A percentile compares a stretch with the other conserved stretches of the same genome.
phyloP scores from a whole-genome alignment of 1,284 basidiomycete genomes.

The Boletus smithii region DNA sequence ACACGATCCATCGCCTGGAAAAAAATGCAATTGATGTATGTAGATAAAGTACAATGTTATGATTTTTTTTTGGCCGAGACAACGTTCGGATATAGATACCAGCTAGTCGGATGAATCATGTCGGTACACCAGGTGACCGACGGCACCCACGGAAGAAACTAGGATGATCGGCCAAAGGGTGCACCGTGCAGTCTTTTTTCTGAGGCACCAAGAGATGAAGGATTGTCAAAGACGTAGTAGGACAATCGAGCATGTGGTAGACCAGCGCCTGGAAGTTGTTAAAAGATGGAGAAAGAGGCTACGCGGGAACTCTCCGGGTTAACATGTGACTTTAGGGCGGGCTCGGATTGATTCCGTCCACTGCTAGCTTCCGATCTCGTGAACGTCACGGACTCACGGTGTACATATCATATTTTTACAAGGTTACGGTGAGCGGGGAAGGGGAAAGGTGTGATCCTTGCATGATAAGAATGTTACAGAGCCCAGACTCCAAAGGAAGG shows the following conservation, averaged over 20 bases:
- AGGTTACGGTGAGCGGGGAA: too few species aligned
- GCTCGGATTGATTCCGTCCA: too few species aligned
- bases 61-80: not conserved
- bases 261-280: slow-evolving; percentile 56
- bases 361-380: too few species aligned
- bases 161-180: slow-evolving; percentile 63
- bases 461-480: slow-evolving; percentile 1
- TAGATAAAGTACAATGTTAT: not conserved
- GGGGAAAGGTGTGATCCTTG: not conserved
- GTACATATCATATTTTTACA: not conserved
- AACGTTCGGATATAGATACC: too few species aligned
- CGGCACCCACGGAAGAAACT: slow-evolving; percentile 39
- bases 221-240: slow-evolving; percentile 35
- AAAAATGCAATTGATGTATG: too few species aligned
- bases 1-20: too few species aligned
- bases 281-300: slow-evolving; percentile 49
- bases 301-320: not conserved
- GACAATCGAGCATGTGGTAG: slow-evolving; percentile 58
- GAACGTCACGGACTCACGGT: too few species aligned
- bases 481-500: not conserved
- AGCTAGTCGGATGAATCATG: slow-evolving; percentile 27
- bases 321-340: slow-evolving; percentile 42
- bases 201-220: slow-evolving; percentile 57
- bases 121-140: slow-evolving; percentile 67
- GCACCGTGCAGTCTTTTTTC: slow-evolving; percentile 42